Percentiles rank a stretch among this genome's conserved stretches.
Conservation (phyloP, 441 rosid genomes). For the Erodium chrysanthum region DNA sequence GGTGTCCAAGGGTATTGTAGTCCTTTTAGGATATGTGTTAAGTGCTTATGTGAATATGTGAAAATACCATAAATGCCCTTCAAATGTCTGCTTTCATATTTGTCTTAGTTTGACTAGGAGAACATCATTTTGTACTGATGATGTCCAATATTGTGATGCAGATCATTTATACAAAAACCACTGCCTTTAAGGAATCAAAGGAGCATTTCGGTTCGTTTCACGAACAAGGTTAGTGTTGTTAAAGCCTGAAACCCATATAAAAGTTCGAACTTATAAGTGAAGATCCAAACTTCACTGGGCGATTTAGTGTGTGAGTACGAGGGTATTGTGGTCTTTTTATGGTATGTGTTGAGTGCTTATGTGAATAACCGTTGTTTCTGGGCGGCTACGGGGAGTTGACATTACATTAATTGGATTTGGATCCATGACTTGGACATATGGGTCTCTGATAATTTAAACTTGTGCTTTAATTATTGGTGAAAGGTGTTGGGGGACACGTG, state of each 20-base stretch:
- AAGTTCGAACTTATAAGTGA: too few relatives aligned
- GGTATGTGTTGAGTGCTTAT: slow-evolving; percentile 5
- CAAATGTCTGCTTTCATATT: too few relatives aligned
- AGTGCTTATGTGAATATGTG: slow-evolving; percentile 15
- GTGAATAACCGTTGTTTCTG: slow-evolving; percentile 9
- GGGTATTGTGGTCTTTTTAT: slow-evolving; percentile 25
- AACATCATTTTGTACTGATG: too few relatives aligned
- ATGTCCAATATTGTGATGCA: too few relatives aligned
- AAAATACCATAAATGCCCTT: too few relatives aligned
- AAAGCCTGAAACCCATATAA: too few relatives aligned
- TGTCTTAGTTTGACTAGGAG: too few relatives aligned
- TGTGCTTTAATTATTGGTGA: slow-evolving; percentile 13
- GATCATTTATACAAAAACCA: too few relatives aligned
- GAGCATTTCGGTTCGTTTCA: too few relatives aligned
- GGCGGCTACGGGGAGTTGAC: slow-evolving; percentile 21
- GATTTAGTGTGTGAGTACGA: not conserved
- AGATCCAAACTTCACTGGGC: too few relatives aligned
- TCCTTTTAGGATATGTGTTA: slow-evolving; percentile 9
- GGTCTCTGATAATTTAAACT: slow-evolving; percentile 11
- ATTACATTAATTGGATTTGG: slow-evolving; percentile 9
- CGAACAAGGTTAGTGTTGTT: too few relatives aligned
- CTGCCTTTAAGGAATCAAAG: too few relatives aligned
- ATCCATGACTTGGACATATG: not conserved
- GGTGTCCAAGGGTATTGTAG: slow-evolving; percentile 20
- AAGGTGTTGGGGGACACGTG: not conserved